Percentiles rank a stretch among this genome's conserved stretches.
These are phyloP conservation scores for Viola odorata DNA, from an alignment of 345 rosid genomes.

Conservation along the genomic window DNA sequence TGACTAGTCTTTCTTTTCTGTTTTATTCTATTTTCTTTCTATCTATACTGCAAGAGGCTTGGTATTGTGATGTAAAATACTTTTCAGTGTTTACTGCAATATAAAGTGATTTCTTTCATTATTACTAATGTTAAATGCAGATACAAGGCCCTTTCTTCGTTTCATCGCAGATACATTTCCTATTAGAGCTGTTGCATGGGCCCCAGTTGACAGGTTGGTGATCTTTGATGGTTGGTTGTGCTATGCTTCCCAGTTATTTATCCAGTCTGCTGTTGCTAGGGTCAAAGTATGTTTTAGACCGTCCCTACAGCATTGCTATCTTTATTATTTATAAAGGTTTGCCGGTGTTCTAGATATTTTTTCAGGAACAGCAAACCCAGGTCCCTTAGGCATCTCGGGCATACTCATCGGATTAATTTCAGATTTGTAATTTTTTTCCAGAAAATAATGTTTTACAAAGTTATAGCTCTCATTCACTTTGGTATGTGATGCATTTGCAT, in stretches of 20 bases:
- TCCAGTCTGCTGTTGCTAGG: not conserved
- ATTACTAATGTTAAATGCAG: constrained; percentile 36
- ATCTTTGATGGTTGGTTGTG: constrained; percentile 9
- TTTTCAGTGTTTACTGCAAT: not conserved
- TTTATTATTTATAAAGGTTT: too few species aligned
- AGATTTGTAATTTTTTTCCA: too few species aligned
- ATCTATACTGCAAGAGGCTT: not conserved
- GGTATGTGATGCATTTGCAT: too few species aligned
- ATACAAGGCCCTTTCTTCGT: constrained; percentile 77
- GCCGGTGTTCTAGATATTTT: too few species aligned
- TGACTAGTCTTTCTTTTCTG: constrained; percentile 2
- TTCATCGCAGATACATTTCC: constrained; percentile 82
- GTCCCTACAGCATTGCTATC: too few species aligned
- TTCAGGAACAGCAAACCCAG: too few species aligned
- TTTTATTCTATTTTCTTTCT: not conserved
- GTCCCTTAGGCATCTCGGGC: too few species aligned
- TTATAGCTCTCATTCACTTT: too few species aligned
- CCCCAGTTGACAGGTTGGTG: constrained; percentile 68
- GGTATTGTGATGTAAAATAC: not conserved
- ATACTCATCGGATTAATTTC: too few species aligned
- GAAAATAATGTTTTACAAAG: too few species aligned
- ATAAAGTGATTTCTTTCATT: constrained; percentile 3
- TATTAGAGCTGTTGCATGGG: constrained; percentile 87
- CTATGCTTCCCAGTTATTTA: not conserved
- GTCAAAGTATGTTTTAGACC: too few species aligned